Base-by-base conservation (phyloP, 2,329 filamentous ascomycete species). In the Coccinonectria pachysandricola region DNA sequence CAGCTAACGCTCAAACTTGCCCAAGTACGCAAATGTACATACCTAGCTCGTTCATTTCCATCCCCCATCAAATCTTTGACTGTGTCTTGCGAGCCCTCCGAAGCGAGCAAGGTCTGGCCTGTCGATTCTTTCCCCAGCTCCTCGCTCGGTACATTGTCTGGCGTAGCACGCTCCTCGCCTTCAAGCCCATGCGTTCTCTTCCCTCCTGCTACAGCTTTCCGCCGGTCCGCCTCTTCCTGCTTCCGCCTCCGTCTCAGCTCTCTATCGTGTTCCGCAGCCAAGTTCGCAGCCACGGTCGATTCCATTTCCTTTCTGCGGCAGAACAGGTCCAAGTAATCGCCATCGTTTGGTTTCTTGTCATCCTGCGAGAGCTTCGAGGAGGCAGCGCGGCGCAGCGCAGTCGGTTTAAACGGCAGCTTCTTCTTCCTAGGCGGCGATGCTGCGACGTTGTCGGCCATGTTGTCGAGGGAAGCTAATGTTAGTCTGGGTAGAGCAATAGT, bases 391-490 rank as follows among this genome's bases (percentile, higher is more conserved):
- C 54, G 58, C 35, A 60, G 46, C 12, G 54, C 60, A 3, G 63
- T 67, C 8, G 61, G 61, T 35, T 68, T 68, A 46, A 68, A 68
- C 1, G 64, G 64, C 2, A 68, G 56, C 33, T 54, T 57, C 41
- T 58, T 59, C 29, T 51, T 53, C 37, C 50, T 57, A 8, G 35
- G 33, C 16, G 45, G 26, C 14, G 47, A 35, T 10, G 46, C 38
- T 12, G 39, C 19, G n/a, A 28, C 25, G 17, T 39, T 31, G 23
- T 56, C 52, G 8, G 46, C 45, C 56, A 60, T 60, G 23, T 24
- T 39, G 26, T 24, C 24, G 25, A 14, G 19, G 23, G 11, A 21
- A 19, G 24, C 8, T 21, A 9, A n/a, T n/a, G 23, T 20, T 23
- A 18, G 21, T 23, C 12, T 12, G 21, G 31, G 22, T n/a, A 7